These are phyloP conservation scores for Dictyophora rubrovolvata DNA, from an alignment of 768 basidiomycete genomes.

Conservation along the genomic window DNA sequence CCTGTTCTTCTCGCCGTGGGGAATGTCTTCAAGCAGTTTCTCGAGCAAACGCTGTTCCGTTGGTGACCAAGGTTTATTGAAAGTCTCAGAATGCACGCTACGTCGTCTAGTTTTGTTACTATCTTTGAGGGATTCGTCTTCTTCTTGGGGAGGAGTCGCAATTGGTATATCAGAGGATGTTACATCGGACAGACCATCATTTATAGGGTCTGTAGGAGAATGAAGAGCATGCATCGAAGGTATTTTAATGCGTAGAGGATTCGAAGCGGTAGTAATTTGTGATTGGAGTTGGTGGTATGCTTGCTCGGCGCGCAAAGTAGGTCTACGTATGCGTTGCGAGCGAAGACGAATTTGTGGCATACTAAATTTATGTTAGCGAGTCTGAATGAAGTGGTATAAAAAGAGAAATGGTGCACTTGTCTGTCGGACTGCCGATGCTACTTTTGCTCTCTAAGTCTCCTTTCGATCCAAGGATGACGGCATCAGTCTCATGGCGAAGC, in stretches of 20 bases:
- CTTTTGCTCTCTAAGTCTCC: background rate
- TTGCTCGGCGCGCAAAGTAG: conserved; percentile 1
- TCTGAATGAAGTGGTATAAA: background rate
- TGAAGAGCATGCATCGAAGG: conserved; percentile 35
- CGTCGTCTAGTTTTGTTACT: conserved; percentile 18
- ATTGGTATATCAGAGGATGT: background rate
- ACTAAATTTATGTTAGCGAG: background rate
- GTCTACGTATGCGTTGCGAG: conserved; percentile 4
- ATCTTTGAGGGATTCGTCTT: conserved; percentile 1
- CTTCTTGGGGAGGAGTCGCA: background rate
- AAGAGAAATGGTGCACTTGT: background rate
- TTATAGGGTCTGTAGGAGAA: background rate
- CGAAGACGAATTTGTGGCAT: background rate
- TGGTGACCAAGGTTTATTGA: conserved; percentile 70
- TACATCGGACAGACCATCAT: background rate
- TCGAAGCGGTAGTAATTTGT: conserved; percentile 32
- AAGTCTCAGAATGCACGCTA: conserved; percentile 52
- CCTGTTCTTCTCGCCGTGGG: conserved; percentile 69
- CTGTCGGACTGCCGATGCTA: background rate
- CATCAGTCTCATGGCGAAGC: background rate
- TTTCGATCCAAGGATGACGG: background rate
- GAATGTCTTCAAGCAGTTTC: conserved; percentile 62
- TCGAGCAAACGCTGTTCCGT: conserved; percentile 72
- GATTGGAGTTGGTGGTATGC: conserved; percentile 22
- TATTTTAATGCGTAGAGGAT: conserved; percentile 44